Evolutionary conservation across 1,139 yeast species (phyloP).

Genomic region (Wickerhamomyces sp.): DNA sequence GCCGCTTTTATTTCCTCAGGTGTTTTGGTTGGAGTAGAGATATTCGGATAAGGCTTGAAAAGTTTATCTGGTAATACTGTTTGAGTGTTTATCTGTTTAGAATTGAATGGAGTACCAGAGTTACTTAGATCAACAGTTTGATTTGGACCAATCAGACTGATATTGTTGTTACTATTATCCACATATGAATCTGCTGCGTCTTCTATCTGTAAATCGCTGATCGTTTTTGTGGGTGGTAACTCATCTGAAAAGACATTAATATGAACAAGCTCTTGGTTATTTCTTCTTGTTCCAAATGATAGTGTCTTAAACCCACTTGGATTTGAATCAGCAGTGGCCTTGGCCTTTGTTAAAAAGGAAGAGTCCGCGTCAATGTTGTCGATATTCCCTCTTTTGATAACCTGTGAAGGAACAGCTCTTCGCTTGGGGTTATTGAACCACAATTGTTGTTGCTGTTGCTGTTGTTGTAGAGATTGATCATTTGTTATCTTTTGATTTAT

Average conservation of each 20-base stretch:
- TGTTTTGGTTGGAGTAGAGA: slow-evolving; percentile 17
- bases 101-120: slow-evolving; percentile 2
- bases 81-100: background rate
- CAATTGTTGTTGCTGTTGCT: slow-evolving; percentile 30
- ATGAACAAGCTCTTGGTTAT: slow-evolving; percentile 16
- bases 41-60: slow-evolving; percentile 14
- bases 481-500: slow-evolving; percentile 21
- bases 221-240: slow-evolving; percentile 23
- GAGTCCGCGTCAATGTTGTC: slow-evolving; percentile 29
- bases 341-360: slow-evolving; percentile 20
- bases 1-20: slow-evolving; percentile 1
- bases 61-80: slow-evolving; percentile 11
- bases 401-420: slow-evolving; percentile 51
- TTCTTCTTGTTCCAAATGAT: slow-evolving; percentile 33
- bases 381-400: slow-evolving; percentile 37
- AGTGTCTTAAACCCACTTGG: slow-evolving; percentile 28
- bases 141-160: slow-evolving; percentile 7
- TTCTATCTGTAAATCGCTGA: slow-evolving; percentile 22
- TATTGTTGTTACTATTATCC: slow-evolving; percentile 2
- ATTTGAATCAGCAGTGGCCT: slow-evolving; percentile 11
- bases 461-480: slow-evolving; percentile 15
- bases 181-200: slow-evolving; percentile 19
- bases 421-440: slow-evolving; percentile 57
- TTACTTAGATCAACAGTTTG: slow-evolving; percentile 3
- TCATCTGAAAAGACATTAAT: slow-evolving; percentile 24